Evolutionary conservation across 1,284 basidiomycete species (phyloP).

Genomic region (Sanghuangporus sanghuang): DNA sequence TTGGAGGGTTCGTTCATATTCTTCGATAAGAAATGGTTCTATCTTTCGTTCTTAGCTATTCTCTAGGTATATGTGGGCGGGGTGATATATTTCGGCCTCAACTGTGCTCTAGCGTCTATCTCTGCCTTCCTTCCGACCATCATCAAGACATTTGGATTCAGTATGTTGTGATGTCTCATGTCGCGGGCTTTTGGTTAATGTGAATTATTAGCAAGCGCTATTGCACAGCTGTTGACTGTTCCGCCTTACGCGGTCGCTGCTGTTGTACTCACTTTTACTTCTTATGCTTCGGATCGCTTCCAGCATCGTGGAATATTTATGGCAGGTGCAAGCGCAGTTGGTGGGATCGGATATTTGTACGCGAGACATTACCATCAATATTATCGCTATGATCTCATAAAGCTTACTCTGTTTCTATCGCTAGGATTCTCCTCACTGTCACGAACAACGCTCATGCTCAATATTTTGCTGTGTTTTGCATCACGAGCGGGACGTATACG

Average conservation of each 20-base stretch:
- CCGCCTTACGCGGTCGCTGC: constrained; percentile 78
- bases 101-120: constrained; percentile 73
- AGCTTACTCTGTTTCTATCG: not conserved
- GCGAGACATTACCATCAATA: constrained; percentile 18
- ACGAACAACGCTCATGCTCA: constrained; percentile 42
- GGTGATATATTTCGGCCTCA: constrained; percentile 71
- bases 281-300: constrained; percentile 63
- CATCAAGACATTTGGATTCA: constrained; percentile 64
- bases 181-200: not conserved
- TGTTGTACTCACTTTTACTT: constrained; percentile 55
- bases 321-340: constrained; percentile 41
- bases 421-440: constrained; percentile 43
- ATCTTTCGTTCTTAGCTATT: not conserved
- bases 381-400: not conserved
- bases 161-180: constrained; percentile 26
- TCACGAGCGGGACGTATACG: constrained; percentile 65
- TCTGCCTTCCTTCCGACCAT: constrained; percentile 85
- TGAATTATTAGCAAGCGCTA: constrained; percentile 36
- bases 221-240: constrained; percentile 69
- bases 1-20: constrained; percentile 50
- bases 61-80: constrained; percentile 55
- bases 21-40: not conserved
- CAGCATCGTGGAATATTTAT: constrained; percentile 68
- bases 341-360: constrained; percentile 63
- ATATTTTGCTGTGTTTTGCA: constrained; percentile 68